Evolutionary conservation across 176 grass and related monocot species (phyloP), one percentile per base, ranked within the genome.

Genomic region (Ampelocalamus luodianensis): DNA sequence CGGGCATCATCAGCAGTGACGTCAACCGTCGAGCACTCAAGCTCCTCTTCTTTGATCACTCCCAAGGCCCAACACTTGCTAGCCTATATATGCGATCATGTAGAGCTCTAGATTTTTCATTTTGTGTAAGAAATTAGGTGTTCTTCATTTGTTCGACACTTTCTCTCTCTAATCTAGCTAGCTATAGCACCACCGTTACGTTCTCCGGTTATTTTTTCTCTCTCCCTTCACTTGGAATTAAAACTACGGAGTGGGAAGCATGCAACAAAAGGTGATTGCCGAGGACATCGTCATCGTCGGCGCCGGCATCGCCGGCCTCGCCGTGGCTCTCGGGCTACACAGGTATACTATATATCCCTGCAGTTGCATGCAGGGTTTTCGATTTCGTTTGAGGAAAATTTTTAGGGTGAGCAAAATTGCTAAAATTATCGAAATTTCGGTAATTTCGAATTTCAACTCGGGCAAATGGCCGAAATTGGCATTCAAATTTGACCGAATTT

Each of bases 211-310:
- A 58, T n/a, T 58, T 3, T 53, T 10, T n/a, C n/a, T 6, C 5
- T 34, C 32, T 34, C 32, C 50, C 16, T 8, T 14, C 17, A 61
- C 23, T 15, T n/a, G 55, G 24, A 20, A 20, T 10, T 20, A 36
- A 36, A 15, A 53, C 79, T 0, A 65, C 42, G 42, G 32, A 34
- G 32, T 34, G 32, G 55, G 24, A 20, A 20, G 1, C 18, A 74
- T 73, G 81, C 55, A 49, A 5, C 11, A 4, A 44, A 26, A 38
- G 9, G 86, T 79, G 29, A 49, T n/a, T n/a, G 67, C 48, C 43
- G 83, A 89, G 79, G 87, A 80, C 36, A 79, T 94, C 71, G 87
- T 94, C 27, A 77, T 94, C 34, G 81, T 81, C 15, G 92, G 92
- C 70, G 90, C 89, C 16, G 92, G 89, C 0, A 8, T 91, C 1